Base-by-base conservation (phyloP, 768 basidiomycete genomes). In the Tylopilus sp. region DNA sequence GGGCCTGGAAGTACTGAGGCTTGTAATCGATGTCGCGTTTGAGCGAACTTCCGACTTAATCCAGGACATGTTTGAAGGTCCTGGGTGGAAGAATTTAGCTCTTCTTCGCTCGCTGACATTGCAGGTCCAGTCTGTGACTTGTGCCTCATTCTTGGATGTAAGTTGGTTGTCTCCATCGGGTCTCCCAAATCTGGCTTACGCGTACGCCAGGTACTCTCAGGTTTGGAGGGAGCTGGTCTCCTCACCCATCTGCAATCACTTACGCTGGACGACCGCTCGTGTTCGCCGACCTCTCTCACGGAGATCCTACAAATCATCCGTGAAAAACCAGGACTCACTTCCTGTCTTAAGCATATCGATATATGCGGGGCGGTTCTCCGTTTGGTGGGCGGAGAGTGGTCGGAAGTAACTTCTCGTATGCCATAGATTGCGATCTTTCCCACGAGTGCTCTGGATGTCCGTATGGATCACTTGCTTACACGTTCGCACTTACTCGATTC, bases 381-480 rank as follows among this genome's bases (percentile, higher is more conserved):
- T 40, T 36, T 52, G 30, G 46, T 51, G 25, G 49, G 52, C 11
- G 54, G 54, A 26, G 33, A 46, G 22, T 30, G 47, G 47, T 29
- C 6, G 22, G 36, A 38, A 21, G 46, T 26, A 25, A 16, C 31
- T 47, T 47, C 45, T 26, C 33, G 33, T n/a, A 34, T 24, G 45
- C 1, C 4, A 6, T n/a, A 6, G 17, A n/a, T 6, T n/a, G 34
- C 34, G n/a, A 17, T 36, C 34, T 36, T 17, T 17, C 17, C 3
- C 7, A 33, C 16, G 26, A n/a, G 1, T 19, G 2, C n/a, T 62
- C 24, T 67, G 19, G 50, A 56, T 13, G 68, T 14, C 64, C 65
- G 65, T 31, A 81, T 0, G 66, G 57, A 43, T 83, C 77, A 0
- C 83, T 82, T 1, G 76, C 72, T 33, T 69, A 66, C 16, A 85